Evolutionary conservation across 1,139 yeast species (phyloP).

Genomic region (Pichia sp.): DNA sequence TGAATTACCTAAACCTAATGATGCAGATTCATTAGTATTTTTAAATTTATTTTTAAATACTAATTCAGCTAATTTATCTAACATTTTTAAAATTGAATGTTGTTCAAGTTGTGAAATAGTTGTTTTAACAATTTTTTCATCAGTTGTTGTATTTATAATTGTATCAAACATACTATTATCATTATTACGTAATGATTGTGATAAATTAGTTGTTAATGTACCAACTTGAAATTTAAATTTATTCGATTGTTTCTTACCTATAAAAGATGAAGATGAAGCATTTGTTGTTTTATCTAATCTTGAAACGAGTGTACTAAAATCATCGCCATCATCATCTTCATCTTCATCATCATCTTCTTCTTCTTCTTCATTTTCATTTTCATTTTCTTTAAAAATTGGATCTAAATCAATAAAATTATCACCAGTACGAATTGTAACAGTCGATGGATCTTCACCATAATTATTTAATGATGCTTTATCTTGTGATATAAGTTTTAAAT

Average conservation of each 20-base stretch:
- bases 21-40: constrained; percentile 46
- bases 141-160: constrained; percentile 67
- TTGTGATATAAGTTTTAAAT: constrained; percentile 32
- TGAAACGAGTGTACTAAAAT: constrained; percentile 49
- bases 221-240: constrained; percentile 43
- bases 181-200: constrained; percentile 68
- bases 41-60: constrained; percentile 46
- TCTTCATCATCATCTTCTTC: constrained; percentile 31
- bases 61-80: constrained; percentile 82
- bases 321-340: constrained; percentile 30
- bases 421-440: constrained; percentile 61
- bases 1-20: constrained; percentile 10
- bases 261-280: not conserved
- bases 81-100: constrained; percentile 60
- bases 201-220: constrained; percentile 56
- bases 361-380: constrained; percentile 37
- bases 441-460: constrained; percentile 54
- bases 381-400: constrained; percentile 32
- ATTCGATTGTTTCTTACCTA: not conserved
- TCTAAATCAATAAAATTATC: constrained; percentile 51
- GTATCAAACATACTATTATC: constrained; percentile 72
- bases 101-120: constrained; percentile 36
- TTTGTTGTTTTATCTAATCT: constrained; percentile 27
- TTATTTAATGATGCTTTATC: constrained; percentile 66
- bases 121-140: constrained; percentile 54